Evolutionary conservation across 768 basidiomycete species (phyloP).

Genomic region (Dendrothele bispora): DNA sequence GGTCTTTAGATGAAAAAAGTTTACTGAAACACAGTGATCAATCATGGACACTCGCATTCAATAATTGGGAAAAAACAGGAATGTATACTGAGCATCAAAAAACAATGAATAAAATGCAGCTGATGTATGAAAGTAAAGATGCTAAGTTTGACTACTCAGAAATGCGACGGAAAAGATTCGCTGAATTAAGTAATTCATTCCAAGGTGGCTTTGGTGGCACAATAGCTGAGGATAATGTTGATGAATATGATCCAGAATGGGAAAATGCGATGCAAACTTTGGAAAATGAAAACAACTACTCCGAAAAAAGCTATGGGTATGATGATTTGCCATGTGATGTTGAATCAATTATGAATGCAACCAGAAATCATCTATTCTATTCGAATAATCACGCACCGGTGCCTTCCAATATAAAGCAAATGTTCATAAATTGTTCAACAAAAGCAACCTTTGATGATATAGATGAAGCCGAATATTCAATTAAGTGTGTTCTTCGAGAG

Average conservation of each 20-base stretch:
- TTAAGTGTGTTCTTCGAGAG: too few relatives aligned
- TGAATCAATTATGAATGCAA: too few relatives aligned
- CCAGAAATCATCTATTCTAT: too few relatives aligned
- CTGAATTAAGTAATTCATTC: not conserved
- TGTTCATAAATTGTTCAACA: too few relatives aligned
- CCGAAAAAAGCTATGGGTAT: too few relatives aligned
- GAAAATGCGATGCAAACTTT: not conserved
- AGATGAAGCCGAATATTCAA: too few relatives aligned
- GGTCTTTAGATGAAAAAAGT: not conserved
- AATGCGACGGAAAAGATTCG: slow-evolving; percentile 1
- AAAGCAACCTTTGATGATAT: too few relatives aligned
- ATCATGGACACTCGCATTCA: too few relatives aligned
- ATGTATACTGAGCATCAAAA: not conserved
- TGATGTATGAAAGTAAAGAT: not conserved
- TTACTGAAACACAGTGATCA: not conserved
- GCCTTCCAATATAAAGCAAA: too few relatives aligned
- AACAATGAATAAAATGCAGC: slow-evolving; percentile 1
- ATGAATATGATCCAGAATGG: not conserved
- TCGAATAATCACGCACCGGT: too few relatives aligned
- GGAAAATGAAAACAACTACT: not conserved
- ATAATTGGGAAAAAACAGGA: too few relatives aligned
- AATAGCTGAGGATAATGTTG: not conserved
- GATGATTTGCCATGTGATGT: too few relatives aligned
- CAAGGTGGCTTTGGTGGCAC: not conserved
- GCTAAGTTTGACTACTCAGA: not conserved